These are phyloP conservation scores for Gossypioides kirkii DNA, from an alignment of 345 rosid species.

Conservation along the genomic window DNA sequence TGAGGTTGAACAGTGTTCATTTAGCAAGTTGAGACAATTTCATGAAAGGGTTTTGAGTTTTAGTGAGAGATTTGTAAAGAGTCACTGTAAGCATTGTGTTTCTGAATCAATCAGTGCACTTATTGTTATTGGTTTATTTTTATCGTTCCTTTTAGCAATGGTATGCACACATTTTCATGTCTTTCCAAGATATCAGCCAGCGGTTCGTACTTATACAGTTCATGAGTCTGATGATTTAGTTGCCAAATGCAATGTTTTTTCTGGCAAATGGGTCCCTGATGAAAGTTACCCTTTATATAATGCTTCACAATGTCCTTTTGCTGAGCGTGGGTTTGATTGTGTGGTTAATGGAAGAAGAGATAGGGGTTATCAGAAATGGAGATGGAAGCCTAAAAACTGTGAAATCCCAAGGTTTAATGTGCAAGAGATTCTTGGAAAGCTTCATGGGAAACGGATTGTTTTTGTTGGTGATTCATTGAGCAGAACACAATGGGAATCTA, in stretches of 20 bases:
- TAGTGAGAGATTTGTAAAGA: constrained; percentile 26
- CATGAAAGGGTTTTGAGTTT: constrained; percentile 26
- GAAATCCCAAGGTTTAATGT: constrained; percentile 51
- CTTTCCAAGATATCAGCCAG: constrained; percentile 36
- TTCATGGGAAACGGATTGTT: constrained; percentile 57
- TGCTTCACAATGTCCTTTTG: constrained; percentile 59
- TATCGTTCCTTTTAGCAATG: constrained; percentile 35
- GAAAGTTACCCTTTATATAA: constrained; percentile 58
- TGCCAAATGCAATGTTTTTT: constrained; percentile 40
- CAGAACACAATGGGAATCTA: constrained; percentile 76
- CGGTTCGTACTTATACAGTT: constrained; percentile 18
- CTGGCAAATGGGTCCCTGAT: constrained; percentile 58
- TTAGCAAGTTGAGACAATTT: constrained; percentile 25
- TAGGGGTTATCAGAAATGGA: constrained; percentile 47
- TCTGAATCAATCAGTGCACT: constrained; percentile 36
- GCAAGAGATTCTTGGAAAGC: constrained; percentile 34
- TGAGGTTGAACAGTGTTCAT: constrained; percentile 15
- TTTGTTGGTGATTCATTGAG: constrained; percentile 71
- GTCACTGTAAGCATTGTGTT: constrained; percentile 32
- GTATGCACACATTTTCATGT: constrained; percentile 37
- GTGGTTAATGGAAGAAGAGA: constrained; percentile 63
- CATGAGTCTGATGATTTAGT: constrained; percentile 22
- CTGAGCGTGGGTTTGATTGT: constrained; percentile 60
- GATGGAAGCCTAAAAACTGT: constrained; percentile 68
- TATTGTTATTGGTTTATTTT: constrained; percentile 20